Conservation (phyloP, 345 rosid species). For the Citrus inodora region DNA sequence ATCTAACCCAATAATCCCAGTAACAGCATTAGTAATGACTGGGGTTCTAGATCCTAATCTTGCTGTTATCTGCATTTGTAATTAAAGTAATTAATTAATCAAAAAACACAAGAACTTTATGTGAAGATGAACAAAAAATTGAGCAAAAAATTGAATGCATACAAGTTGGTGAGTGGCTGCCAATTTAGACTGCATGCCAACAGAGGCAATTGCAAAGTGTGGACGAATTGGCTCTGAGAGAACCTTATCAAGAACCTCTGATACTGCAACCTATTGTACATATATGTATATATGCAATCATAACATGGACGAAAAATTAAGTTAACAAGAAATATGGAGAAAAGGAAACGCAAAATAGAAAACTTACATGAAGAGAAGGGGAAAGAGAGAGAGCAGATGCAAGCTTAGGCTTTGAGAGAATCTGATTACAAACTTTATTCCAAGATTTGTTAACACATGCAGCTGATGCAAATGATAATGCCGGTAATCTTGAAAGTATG, state of each 20-base stretch:
- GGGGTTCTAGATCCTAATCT: constrained; percentile 23
- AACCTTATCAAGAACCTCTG: constrained; percentile 60
- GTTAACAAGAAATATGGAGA: neutral
- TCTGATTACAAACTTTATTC: constrained; percentile 32
- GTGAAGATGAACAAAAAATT: neutral
- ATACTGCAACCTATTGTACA: constrained; percentile 41
- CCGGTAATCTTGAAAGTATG: constrained; percentile 44
- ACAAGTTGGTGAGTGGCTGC: constrained; percentile 23
- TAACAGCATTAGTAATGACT: constrained; percentile 18
- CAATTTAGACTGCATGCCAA: constrained; percentile 31
- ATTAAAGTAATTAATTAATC: neutral
- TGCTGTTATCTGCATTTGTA: constrained; percentile 5
- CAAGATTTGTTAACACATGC: constrained; percentile 49
- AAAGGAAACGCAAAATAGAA: neutral
- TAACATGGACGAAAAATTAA: neutral
- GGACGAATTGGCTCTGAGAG: constrained; percentile 62
- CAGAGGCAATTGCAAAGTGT: constrained; percentile 48
- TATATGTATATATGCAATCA: neutral
- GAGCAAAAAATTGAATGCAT: neutral
- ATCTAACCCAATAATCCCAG: constrained; percentile 31
- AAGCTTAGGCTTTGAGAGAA: constrained; percentile 51
- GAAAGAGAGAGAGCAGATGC: constrained; percentile 56
- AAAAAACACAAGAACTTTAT: neutral
- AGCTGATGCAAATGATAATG: constrained; percentile 47
- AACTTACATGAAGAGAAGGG: constrained; percentile 32